phyloP scores from a whole-genome alignment of 495 filamentous ascomycete species.

The Cladorrhinum samala region DNA sequence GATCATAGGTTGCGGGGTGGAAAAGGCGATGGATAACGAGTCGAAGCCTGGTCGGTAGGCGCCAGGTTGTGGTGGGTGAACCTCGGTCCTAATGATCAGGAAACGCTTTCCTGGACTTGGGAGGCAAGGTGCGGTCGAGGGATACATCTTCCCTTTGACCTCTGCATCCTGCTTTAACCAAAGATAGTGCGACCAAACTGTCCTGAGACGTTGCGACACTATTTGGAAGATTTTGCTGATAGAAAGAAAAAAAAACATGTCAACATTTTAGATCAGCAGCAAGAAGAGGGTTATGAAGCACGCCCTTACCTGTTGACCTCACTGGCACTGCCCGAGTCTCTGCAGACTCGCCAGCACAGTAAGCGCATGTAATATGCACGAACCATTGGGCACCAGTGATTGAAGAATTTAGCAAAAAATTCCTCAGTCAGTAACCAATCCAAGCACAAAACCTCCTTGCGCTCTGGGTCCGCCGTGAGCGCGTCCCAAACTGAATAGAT shows the following conservation, averaged over 20 bases:
- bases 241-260: slow-evolving; percentile 9
- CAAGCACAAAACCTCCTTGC: slow-evolving; percentile 67
- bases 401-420: slow-evolving; percentile 80
- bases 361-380: slow-evolving; percentile 92
- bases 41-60: slow-evolving; percentile 38
- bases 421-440: slow-evolving; percentile 75
- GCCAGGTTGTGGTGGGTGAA: slow-evolving; percentile 47
- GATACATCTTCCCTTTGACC: slow-evolving; percentile 44
- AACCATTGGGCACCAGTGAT: slow-evolving; percentile 98
- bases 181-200: slow-evolving; percentile 73
- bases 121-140: slow-evolving; percentile 75
- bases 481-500: slow-evolving; percentile 76
- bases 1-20: neutral
- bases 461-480: slow-evolving; percentile 56
- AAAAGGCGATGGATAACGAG: slow-evolving; percentile 23
- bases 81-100: slow-evolving; percentile 85
- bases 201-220: slow-evolving; percentile 62
- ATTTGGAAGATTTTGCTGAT: slow-evolving; percentile 61
- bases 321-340: slow-evolving; percentile 64
- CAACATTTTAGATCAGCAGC: neutral
- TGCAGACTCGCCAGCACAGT: slow-evolving; percentile 83
- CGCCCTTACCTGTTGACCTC: slow-evolving; percentile 69
- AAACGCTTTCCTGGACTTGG: slow-evolving; percentile 89
- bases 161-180: slow-evolving; percentile 63
- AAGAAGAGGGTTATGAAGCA: slow-evolving; percentile 9